Percentiles rank a stretch among this genome's conserved stretches.
phyloP scores from a whole-genome alignment of 2,329 filamentous ascomycete genomes.

The Colletotrichum theobromicola region DNA sequence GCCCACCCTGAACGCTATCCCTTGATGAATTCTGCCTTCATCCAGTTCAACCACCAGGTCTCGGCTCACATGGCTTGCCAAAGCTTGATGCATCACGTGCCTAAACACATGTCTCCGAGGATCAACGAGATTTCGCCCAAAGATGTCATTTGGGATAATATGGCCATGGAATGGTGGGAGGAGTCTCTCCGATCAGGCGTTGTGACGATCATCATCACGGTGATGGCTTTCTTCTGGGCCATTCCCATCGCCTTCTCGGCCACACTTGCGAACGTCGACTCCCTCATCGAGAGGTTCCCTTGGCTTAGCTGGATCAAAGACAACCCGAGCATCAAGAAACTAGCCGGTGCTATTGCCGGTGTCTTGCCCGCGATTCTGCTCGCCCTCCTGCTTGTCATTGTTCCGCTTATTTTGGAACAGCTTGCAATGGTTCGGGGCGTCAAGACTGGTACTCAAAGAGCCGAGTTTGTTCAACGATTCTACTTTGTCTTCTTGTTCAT shows the following conservation, averaged over 20 bases:
- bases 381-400: constrained; percentile 76
- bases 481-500: constrained; percentile 96
- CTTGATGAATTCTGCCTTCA: constrained; percentile 94
- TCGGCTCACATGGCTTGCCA: constrained; percentile 99
- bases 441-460: constrained; percentile 80
- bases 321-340: constrained; percentile 63
- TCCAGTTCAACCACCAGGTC: constrained; percentile 98
- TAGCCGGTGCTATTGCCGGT: constrained; percentile 75
- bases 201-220: constrained; percentile 69
- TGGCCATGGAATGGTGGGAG: constrained; percentile 95
- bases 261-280: constrained; percentile 77
- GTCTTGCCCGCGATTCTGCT: constrained; percentile 82
- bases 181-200: constrained; percentile 75
- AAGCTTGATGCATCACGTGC: constrained; percentile 86
- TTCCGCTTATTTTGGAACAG: constrained; percentile 79
- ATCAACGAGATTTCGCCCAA: constrained; percentile 92
- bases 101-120: constrained; percentile 90
- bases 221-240: constrained; percentile 87
- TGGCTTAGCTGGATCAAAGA: constrained; percentile 76
- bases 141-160: constrained; percentile 96
- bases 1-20: constrained; percentile 84
- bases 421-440: constrained; percentile 77
- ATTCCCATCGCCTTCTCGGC: constrained; percentile 90
- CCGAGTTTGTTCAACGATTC: constrained; percentile 86
- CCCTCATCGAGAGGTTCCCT: constrained; percentile 65